Evolutionary conservation across 371 early-diverging fungal genomes (phyloP).

Genomic region (Funneliformis caledonium): DNA sequence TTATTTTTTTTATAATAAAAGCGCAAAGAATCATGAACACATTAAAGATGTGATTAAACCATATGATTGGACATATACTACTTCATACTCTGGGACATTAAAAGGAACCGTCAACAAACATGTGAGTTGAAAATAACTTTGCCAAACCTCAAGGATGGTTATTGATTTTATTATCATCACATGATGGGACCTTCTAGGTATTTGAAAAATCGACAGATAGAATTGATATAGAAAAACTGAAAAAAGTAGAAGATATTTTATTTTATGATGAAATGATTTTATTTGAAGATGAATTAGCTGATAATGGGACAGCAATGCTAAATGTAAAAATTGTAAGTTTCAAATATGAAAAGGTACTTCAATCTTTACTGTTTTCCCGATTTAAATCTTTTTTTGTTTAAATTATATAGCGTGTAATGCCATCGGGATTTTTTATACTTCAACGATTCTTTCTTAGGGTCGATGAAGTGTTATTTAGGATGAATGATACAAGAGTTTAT

Average conservation of each 20-base stretch:
- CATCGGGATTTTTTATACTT: conserved; percentile 85
- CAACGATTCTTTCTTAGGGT: conserved; percentile 89
- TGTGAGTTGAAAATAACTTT: background rate
- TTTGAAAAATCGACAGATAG: conserved; percentile 45
- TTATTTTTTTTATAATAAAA: conserved; percentile 12
- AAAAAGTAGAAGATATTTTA: conserved; percentile 80
- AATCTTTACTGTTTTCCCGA: conserved; percentile 20
- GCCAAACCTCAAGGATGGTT: background rate
- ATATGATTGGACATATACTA: conserved; percentile 95
- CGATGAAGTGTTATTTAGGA: conserved; percentile 89
- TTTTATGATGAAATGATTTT: conserved; percentile 90
- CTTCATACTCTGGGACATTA: conserved; percentile 74
- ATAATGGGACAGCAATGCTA: conserved; percentile 87
- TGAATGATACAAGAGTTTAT: conserved; percentile 87
- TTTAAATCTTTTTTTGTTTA: background rate
- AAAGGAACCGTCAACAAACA: conserved; percentile 16
- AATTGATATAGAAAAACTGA: conserved; percentile 81
- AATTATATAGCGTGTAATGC: conserved; percentile 82
- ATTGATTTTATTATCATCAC: background rate
- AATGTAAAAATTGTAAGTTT: conserved; percentile 76
- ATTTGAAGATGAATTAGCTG: conserved; percentile 96
- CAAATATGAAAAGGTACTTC: background rate
- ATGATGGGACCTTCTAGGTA: conserved; percentile 36
- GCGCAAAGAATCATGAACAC: conserved; percentile 65
- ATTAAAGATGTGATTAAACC: conserved; percentile 84